Evolutionary conservation across 306 rosid species (phyloP), one percentile per base, ranked within the genome.

Genomic region (Albizia julibrissin): DNA sequence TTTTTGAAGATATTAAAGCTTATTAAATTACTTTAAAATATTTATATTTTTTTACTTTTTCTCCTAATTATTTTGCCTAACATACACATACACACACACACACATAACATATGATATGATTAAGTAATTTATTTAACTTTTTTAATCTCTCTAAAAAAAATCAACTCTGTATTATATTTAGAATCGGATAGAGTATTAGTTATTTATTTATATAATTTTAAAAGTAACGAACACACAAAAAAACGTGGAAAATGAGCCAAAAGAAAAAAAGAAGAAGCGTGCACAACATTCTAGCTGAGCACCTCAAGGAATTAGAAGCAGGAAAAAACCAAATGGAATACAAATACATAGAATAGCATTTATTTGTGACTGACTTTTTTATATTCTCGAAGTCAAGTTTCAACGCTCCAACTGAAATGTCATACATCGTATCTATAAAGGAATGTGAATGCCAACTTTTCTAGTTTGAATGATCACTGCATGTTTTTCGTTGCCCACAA

Each of bases 391-490:
- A 49, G 64, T 64, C n/a, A 29, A 50, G 10, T 29, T 49, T 73
- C 43, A 49, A 31, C 8, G 0, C 40, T 27, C 24, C 26, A 27
- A 73, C 8, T 52, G 12, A 7, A 46, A 73, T 44, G 59, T 44
- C 58, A 46, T 13, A 0, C 40, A 49, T 73, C 19, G 34, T 18
- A 73, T 73, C 62, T 47, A 8, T 31, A 73, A 73, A 50, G 77
- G 10, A 73, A 73, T 50, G 65, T 19, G 65, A 73, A 29, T 31
- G 19, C 29, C 18, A 61, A 15, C 31, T 22, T 49, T 47, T 47
- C 64, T 29, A 47, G 61, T 73, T 73, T 73, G 77, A 49, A 73
- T 47, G 19, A 49, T 73, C 65, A 73, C 46, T 15, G 14, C 64
- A 27, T 7, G 16, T 27, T 29, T 47, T 47, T 29, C 49, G 43